Conservation (phyloP, 148 eudicot genomes). For the Chenopodium berlandieri region DNA sequence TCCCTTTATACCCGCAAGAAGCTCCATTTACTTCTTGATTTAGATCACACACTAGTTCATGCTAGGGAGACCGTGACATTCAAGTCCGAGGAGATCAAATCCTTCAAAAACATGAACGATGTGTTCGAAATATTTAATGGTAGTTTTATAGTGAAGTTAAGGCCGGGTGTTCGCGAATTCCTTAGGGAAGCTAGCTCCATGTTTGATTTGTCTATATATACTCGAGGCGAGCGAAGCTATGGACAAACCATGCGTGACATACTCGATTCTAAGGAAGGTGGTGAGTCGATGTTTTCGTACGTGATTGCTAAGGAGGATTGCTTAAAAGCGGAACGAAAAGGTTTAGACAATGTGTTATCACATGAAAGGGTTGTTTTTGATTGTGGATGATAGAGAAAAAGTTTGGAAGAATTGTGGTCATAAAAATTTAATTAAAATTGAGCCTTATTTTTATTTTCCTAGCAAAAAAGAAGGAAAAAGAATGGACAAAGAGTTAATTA, state of each 20-base stretch:
- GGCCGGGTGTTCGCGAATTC: slow-evolving; percentile 14
- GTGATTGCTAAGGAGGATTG: slow-evolving; percentile 23
- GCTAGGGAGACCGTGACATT: no score
- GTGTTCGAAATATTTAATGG: neutral
- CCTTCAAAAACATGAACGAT: no score
- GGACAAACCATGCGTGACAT: neutral
- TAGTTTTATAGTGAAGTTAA: neutral
- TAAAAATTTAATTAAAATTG: neutral
- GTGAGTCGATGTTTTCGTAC: neutral
- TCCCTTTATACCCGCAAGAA: slow-evolving; percentile 1
- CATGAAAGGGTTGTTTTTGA: neutral
- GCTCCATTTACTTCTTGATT: slow-evolving; percentile 18
- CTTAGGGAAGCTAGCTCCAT: slow-evolving; percentile 2
- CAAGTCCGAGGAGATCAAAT: neutral
- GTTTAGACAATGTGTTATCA: slow-evolving; percentile 8
- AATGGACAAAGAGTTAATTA: slow-evolving; percentile 19
- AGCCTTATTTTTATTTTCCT: neutral
- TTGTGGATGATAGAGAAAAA: slow-evolving; percentile 3
- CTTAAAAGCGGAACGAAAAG: neutral
- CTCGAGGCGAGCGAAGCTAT: neutral
- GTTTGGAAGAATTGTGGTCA: neutral
- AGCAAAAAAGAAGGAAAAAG: neutral
- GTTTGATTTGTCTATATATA: slow-evolving; percentile 22
- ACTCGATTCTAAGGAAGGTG: neutral
- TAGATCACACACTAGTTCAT: slow-evolving; percentile 24